phyloP scores from a whole-genome alignment of 495 filamentous ascomycete genomes.

The Corynascus novoguineensis region DNA sequence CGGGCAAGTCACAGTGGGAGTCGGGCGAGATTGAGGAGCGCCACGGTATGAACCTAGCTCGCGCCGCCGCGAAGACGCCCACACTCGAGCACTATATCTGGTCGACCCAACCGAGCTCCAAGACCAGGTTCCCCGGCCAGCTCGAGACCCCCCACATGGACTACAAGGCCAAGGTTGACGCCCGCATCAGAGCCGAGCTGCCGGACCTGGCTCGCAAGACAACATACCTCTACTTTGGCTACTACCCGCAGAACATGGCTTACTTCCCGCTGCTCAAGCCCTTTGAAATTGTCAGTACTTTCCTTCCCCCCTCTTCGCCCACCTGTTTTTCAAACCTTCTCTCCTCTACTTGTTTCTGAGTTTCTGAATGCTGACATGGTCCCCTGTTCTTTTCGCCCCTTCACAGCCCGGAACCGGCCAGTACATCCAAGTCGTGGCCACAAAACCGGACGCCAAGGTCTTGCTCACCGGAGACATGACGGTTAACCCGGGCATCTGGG shows the following conservation, averaged over 20 bases:
- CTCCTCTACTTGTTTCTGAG: not conserved
- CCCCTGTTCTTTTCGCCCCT: too few species aligned
- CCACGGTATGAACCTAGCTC: conserved; percentile 39
- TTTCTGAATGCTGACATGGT: not conserved
- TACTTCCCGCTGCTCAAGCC: conserved; percentile 13
- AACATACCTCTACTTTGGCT: conserved; percentile 32
- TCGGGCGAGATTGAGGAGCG: conserved; percentile 14
- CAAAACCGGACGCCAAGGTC: conserved; percentile 14
- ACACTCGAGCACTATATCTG: conserved; percentile 45
- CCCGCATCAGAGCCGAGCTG: conserved; percentile 28
- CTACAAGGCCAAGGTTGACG: conserved; percentile 34
- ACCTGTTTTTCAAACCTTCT: too few species aligned
- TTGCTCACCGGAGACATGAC: conserved; percentile 16
- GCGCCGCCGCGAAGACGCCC: conserved; percentile 33
- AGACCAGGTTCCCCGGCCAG: conserved; percentile 22
- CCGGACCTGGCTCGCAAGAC: conserved; percentile 29
- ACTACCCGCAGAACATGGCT: conserved; percentile 21
- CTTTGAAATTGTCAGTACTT: not conserved
- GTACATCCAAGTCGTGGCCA: conserved; percentile 13
- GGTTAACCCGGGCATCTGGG: conserved; percentile 20
- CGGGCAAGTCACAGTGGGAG: conserved; percentile 4
- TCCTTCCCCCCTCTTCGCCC: too few species aligned
- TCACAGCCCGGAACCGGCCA: conserved; percentile 9
- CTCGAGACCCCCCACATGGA: conserved; percentile 30
- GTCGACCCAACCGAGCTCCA: conserved; percentile 38